These are phyloP conservation scores for Protomyces pachydermus DNA, from an alignment of 1,139 yeast genomes.

Conservation along the genomic window DNA sequence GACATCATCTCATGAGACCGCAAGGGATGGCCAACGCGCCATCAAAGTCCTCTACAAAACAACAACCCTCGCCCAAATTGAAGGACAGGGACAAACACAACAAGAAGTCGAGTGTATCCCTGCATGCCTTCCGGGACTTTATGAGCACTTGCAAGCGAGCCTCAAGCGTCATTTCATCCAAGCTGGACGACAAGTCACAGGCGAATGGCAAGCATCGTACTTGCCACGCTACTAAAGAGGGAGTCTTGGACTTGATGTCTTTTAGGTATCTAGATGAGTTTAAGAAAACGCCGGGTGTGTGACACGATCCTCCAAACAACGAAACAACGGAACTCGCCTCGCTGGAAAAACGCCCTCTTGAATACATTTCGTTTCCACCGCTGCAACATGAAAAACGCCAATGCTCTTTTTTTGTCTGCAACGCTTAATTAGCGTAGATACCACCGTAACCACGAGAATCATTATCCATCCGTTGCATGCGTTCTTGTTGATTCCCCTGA, in stretches of 20 bases:
- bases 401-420: background rate
- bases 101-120: background rate
- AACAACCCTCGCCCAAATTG: background rate
- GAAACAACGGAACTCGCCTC: too few relatives aligned
- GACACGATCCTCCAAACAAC: too few relatives aligned
- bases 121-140: background rate
- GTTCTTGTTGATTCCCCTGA: constrained; percentile 48
- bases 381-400: too few relatives aligned
- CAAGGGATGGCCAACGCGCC: background rate
- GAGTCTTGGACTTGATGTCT: too few relatives aligned
- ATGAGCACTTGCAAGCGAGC: background rate
- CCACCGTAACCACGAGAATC: constrained; percentile 45
- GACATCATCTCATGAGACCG: background rate
- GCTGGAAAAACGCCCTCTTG: too few relatives aligned
- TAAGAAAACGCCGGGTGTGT: too few relatives aligned
- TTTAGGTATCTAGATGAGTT: too few relatives aligned
- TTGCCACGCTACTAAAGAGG: background rate
- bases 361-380: too few relatives aligned
- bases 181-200: background rate
- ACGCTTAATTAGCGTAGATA: constrained; percentile 38
- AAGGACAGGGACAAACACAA: background rate
- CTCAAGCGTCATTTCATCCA: background rate
- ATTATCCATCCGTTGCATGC: constrained; percentile 48
- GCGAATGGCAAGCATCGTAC: background rate
- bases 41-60: background rate